Evolutionary conservation across 164 flowering plant species (phyloP).

Genomic region (Vitis amurensis): DNA sequence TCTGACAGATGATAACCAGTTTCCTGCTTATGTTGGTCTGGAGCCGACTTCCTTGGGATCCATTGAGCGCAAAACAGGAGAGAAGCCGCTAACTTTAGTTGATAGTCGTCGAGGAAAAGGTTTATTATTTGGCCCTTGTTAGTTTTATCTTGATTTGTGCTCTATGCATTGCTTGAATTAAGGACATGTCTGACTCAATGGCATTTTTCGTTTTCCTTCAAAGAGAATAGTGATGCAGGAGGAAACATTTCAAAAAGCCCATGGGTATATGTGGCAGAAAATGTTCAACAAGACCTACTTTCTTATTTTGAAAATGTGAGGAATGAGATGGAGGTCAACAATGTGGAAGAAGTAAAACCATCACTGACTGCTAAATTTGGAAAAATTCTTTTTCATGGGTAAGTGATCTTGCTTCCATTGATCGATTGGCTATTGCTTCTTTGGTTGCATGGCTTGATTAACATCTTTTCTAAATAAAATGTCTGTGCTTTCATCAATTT

Average conservation of each 20-base stretch:
- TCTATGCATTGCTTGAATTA: not conserved
- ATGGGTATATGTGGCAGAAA: conserved; percentile 31
- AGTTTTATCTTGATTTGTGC: not conserved
- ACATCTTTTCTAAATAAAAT: not conserved
- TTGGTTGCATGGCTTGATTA: not conserved
- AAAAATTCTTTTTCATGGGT: conserved; percentile 40
- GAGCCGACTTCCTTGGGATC: conserved; percentile 33
- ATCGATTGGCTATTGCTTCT: not conserved
- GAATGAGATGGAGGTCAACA: conserved; percentile 18
- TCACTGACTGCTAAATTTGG: conserved; percentile 44
- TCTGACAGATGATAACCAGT: conserved; percentile 23
- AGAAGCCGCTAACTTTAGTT: conserved; percentile 33
- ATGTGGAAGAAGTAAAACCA: conserved; percentile 27
- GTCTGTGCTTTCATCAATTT: not conserved
- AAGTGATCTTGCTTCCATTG: not conserved
- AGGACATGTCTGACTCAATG: not conserved
- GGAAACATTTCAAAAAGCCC: conserved; percentile 16
- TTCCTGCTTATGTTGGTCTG: conserved; percentile 30
- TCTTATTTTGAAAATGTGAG: conserved; percentile 27
- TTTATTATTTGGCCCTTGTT: not conserved
- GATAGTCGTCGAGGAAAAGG: conserved; percentile 20
- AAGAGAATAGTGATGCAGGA: conserved; percentile 16
- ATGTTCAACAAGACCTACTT: conserved; percentile 29
- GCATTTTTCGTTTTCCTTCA: not conserved
- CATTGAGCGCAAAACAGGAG: conserved; percentile 24